Conservation (phyloP, 768 basidiomycete genomes). For the Dioszegia crocea region DNA sequence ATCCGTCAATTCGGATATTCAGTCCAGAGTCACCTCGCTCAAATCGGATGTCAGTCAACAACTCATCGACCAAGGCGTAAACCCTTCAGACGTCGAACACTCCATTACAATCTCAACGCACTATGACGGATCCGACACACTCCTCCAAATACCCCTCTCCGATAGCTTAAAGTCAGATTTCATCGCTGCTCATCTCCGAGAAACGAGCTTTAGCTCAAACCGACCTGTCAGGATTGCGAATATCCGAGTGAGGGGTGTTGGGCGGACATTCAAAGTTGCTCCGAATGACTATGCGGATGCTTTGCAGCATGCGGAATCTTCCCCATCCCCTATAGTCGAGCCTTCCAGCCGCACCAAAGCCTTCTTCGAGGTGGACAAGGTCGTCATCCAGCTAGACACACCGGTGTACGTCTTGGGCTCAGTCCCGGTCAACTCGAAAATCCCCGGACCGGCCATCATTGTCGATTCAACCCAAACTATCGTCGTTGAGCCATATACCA, state of each 20-base stretch:
- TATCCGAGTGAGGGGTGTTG: constrained; percentile 27
- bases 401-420: constrained; percentile 13
- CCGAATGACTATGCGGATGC: constrained; percentile 25
- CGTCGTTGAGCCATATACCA: constrained; percentile 54
- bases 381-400: constrained; percentile 9
- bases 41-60: constrained; percentile 5
- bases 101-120: constrained; percentile 19
- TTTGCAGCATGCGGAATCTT: constrained; percentile 3
- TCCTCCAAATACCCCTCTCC: constrained; percentile 27
- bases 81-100: constrained; percentile 9
- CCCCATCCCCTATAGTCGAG: not conserved
- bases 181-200: constrained; percentile 24
- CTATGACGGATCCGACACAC: constrained; percentile 32
- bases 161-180: constrained; percentile 18
- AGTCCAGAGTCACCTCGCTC: constrained; percentile 43
- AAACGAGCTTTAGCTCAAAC: constrained; percentile 30
- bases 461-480: constrained; percentile 94
- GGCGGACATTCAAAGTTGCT: constrained; percentile 29
- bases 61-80: constrained; percentile 16
- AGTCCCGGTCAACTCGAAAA: constrained; percentile 56
- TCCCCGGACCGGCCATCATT: constrained; percentile 83
- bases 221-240: constrained; percentile 23
- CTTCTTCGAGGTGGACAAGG: constrained; percentile 22
- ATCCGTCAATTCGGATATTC: not conserved
- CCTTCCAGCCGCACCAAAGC: constrained; percentile 15